Evolutionary conservation across 176 grass and related monocot species (phyloP).

Genomic region (Rhynchospora breviuscula): DNA sequence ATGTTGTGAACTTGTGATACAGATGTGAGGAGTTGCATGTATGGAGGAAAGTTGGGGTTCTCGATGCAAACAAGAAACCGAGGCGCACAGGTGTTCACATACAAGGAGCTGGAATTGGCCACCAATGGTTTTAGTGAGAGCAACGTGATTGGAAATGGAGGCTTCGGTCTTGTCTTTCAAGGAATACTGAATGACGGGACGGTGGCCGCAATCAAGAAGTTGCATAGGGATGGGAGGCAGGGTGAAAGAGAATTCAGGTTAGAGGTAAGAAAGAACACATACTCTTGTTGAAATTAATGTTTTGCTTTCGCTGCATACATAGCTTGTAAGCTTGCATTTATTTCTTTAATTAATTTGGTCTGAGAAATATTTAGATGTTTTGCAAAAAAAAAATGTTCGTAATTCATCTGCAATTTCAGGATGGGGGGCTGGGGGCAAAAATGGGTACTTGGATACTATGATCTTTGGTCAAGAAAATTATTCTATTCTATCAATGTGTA

Average conservation of each 20-base stretch:
- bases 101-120: constrained; percentile 80
- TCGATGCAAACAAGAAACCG: constrained; percentile 37
- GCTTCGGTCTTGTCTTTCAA: constrained; percentile 55
- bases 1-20: neutral
- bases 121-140: constrained; percentile 75
- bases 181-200: constrained; percentile 73
- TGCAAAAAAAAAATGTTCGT: neutral
- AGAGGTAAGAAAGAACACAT: constrained; percentile 40
- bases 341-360: neutral
- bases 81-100: constrained; percentile 89
- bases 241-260: constrained; percentile 89
- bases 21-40: constrained; percentile 61
- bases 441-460: neutral
- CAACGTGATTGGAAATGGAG: constrained; percentile 69
- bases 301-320: neutral
- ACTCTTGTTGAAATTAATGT: neutral
- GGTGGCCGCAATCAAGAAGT: constrained; percentile 72
- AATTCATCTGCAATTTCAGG: neutral
- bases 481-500: neutral
- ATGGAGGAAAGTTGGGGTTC: constrained; percentile 59
- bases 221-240: constrained; percentile 70
- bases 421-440: neutral
- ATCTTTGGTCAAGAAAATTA: neutral
- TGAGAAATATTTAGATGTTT: neutral
- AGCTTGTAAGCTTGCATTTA: neutral